A percentile compares a stretch with the other conserved stretches of the same genome.
phyloP scores from a whole-genome alignment of 2,329 filamentous ascomycete genomes.

The Fusarium sp. region DNA sequence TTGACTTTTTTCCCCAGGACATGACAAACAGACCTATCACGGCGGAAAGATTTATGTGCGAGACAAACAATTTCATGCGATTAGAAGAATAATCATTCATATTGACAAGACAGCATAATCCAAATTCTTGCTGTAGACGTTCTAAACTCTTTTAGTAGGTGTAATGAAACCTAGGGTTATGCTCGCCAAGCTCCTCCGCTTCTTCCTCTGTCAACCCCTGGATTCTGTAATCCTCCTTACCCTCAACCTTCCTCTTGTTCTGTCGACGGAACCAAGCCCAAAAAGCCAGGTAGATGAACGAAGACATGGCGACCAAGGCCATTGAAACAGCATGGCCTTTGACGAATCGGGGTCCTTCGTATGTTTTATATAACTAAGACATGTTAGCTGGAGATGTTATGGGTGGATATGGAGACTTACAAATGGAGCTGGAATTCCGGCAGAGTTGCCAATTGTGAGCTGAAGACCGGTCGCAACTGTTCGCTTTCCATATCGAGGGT shows the following conservation, averaged over 20 bases:
- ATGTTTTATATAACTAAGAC: conserved; percentile 45
- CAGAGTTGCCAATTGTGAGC: conserved; percentile 72
- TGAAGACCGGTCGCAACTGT: conserved; percentile 72
- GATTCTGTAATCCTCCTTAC: conserved; percentile 48
- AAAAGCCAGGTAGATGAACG: conserved; percentile 57
- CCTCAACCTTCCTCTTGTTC: conserved; percentile 52
- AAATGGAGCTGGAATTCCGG: conserved; percentile 73
- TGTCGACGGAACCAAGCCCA: conserved; percentile 49
- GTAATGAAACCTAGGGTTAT: conserved; percentile 50
- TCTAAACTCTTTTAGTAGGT: conserved; percentile 41
- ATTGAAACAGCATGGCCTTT: conserved; percentile 65
- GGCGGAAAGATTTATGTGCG: no score
- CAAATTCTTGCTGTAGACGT: neutral
- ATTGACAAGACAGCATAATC: neutral
- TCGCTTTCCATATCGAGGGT: conserved; percentile 73
- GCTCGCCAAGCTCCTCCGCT: conserved; percentile 50
- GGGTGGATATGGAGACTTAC: conserved; percentile 7
- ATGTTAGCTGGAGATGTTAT: neutral
- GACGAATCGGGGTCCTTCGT: conserved; percentile 60
- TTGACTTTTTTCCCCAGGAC: no score
- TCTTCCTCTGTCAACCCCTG: conserved; percentile 49
- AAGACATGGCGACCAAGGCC: conserved; percentile 60
- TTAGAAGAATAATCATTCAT: neutral
- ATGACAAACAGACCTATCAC: no score
- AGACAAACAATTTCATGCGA: neutral